phyloP scores from a whole-genome alignment of 192 early-diverging fungal species.

The Globomyces pollinis-pini region DNA sequence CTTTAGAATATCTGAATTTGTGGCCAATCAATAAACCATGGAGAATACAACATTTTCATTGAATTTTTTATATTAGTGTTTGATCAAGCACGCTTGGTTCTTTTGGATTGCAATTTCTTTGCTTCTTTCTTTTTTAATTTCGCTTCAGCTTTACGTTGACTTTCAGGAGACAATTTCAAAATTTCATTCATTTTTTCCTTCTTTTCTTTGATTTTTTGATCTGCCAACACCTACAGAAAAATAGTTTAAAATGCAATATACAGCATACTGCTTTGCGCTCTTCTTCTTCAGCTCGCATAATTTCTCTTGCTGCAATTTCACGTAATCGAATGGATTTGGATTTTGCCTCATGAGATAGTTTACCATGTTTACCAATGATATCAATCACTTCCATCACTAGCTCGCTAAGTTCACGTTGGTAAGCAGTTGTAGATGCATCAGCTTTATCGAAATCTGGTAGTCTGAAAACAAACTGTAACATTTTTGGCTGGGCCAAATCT shows the following conservation, averaged over 20 bases:
- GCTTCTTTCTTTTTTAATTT: slow-evolving; percentile 63
- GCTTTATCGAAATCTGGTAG: slow-evolving; percentile 22
- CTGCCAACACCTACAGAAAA: slow-evolving; percentile 40
- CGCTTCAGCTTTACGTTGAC: slow-evolving; percentile 81
- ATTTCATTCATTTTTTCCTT: slow-evolving; percentile 56
- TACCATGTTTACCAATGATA: slow-evolving; percentile 31
- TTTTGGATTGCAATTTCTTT: slow-evolving; percentile 57
- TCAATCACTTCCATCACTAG: slow-evolving; percentile 34
- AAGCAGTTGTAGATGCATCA: not conserved
- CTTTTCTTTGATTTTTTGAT: slow-evolving; percentile 61
- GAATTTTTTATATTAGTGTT: no score
- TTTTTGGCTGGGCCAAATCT: slow-evolving; percentile 32
- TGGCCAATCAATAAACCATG: slow-evolving; percentile 8
- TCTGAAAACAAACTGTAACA: slow-evolving; percentile 20
- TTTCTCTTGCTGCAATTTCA: slow-evolving; percentile 50
- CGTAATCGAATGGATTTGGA: slow-evolving; percentile 60
- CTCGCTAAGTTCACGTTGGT: slow-evolving; percentile 8
- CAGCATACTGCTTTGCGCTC: slow-evolving; percentile 48
- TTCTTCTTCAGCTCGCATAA: slow-evolving; percentile 56
- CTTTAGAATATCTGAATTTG: slow-evolving; percentile 21
- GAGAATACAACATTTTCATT: no score
- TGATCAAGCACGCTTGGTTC: slow-evolving; percentile 39
- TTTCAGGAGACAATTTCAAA: slow-evolving; percentile 62
- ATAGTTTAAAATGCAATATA: not conserved
- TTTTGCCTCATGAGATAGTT: slow-evolving; percentile 34